Evolutionary conservation across 2,329 filamentous ascomycete genomes (phyloP), one percentile per base, ranked within the genome.

Genomic region (Monosporascus sp.): DNA sequence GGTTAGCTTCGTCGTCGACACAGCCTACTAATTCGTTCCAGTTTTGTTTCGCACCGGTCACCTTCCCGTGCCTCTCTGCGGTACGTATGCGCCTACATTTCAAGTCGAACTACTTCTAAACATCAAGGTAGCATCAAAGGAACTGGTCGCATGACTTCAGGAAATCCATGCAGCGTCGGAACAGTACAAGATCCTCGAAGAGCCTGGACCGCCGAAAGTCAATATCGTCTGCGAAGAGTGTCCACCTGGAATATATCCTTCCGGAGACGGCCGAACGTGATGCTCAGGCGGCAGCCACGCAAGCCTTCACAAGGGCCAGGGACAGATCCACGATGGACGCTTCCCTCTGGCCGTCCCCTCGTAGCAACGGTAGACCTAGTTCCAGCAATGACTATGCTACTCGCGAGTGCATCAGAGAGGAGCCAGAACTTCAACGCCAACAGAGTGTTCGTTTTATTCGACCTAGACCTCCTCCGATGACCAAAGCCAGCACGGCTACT

Each of bases 221-320:
- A 6, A 73, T 73, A n/a, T 74, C 70, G 54, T 79, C 79, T 37
- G 68, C 74, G 31, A 73, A 73, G 48, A 72, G 74, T 31, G 70
- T 75, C 20, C 68, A 71, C 53, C 67, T 80, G 20, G 72, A 79
- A 48, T 71, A 76, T 49, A 78, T 83, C 45, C 70, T 76, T 58
- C 76, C 77, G 1, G 68, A 66, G 11, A 65, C 70, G 3, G 79
- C 80, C 2, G 75, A 80, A 48, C 73, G 80, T 51, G 81, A 87
- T 65, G 85, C 85, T 7, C 78, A 82, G 39, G 75, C 79, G 39
- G 85, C 85, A 22, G 85, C 85, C 7, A 71, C 74, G 37, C 72
- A 84, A 61, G 86, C 85, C 1, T 88, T 81, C 63, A 66, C 71
- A 6, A 74, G 78, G 54, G 78, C 79, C n/a, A 72, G 72, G 51